A percentile compares a stretch with the other conserved stretches of the same genome.
Conservation (phyloP, 257 asterid species). For the Schizonepeta tenuifolia region DNA sequence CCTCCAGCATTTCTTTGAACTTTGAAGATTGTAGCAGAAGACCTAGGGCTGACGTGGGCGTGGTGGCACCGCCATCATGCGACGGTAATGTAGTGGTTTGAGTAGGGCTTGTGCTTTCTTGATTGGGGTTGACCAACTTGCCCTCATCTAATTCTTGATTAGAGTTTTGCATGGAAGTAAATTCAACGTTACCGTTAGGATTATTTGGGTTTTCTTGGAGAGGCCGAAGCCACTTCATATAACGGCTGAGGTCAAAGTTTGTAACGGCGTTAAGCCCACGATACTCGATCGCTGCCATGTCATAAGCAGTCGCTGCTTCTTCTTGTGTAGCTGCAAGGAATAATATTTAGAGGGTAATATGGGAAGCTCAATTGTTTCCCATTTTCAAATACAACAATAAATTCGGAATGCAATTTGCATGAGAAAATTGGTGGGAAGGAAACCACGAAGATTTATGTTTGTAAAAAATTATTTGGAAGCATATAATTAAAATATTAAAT, state of each 20-base stretch:
- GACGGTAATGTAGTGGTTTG: too few relatives aligned
- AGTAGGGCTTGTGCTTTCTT: too few relatives aligned
- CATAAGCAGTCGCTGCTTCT: slow-evolving; percentile 96
- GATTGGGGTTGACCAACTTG: too few relatives aligned
- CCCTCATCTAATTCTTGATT: not conserved
- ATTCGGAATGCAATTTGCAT: slow-evolving; percentile 47
- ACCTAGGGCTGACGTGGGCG: slow-evolving; percentile 63
- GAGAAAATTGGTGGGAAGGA: slow-evolving; percentile 54
- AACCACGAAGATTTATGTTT: too few relatives aligned
- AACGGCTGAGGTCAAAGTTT: slow-evolving; percentile 88
- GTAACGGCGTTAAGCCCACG: slow-evolving; percentile 94
- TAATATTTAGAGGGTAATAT: not conserved
- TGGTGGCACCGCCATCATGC: slow-evolving; percentile 26
- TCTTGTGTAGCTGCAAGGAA: slow-evolving; percentile 79
- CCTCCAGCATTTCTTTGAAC: slow-evolving; percentile 66
- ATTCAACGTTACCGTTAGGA: too few relatives aligned
- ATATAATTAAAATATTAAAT: slow-evolving; percentile 14
- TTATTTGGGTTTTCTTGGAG: too few relatives aligned
- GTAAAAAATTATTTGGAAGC: too few relatives aligned
- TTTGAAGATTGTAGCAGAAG: slow-evolving; percentile 66
- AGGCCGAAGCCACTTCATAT: slow-evolving; percentile 31
- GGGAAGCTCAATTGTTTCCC: slow-evolving; percentile 25
- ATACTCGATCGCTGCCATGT: slow-evolving; percentile 92
- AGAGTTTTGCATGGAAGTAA: too few relatives aligned
- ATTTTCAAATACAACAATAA: slow-evolving; percentile 14